These are phyloP conservation scores for Camelina hispida DNA, from an alignment of 345 rosid genomes.

Conservation along the genomic window DNA sequence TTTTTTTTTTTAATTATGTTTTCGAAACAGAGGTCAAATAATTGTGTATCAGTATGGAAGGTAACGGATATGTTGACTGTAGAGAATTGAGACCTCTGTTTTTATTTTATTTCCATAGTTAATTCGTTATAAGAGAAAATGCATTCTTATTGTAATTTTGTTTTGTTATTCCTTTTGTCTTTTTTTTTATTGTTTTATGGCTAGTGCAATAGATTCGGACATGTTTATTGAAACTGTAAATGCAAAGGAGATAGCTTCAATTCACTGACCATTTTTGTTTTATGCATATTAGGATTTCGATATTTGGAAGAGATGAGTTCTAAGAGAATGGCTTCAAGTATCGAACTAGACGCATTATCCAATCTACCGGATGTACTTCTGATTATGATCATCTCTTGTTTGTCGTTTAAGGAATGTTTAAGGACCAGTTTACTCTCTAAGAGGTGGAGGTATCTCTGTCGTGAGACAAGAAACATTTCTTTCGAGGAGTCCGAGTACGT, in stretches of 20 bases:
- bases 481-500: conserved; percentile 45
- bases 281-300: background rate
- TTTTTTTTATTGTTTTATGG: too few relatives aligned
- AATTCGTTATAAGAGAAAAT: too few relatives aligned
- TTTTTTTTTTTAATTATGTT: too few relatives aligned
- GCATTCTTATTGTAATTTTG: too few relatives aligned
- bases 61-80: too few relatives aligned
- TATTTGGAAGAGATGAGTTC: background rate
- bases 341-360: conserved; percentile 36
- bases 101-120: too few relatives aligned
- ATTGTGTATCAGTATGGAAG: too few relatives aligned
- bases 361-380: conserved; percentile 26
- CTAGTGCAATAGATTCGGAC: background rate
- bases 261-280: background rate
- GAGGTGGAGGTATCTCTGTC: conserved; percentile 46
- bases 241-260: background rate
- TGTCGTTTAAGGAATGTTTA: conserved; percentile 52
- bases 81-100: too few relatives aligned
- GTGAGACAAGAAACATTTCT: conserved; percentile 28
- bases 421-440: conserved; percentile 45
- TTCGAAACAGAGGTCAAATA: too few relatives aligned
- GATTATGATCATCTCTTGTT: conserved; percentile 35
- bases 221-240: background rate
- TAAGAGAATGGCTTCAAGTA: background rate
- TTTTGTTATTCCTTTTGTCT: too few relatives aligned